Conservation (phyloP, 768 basidiomycete species). For the Mycena maculata region DNA sequence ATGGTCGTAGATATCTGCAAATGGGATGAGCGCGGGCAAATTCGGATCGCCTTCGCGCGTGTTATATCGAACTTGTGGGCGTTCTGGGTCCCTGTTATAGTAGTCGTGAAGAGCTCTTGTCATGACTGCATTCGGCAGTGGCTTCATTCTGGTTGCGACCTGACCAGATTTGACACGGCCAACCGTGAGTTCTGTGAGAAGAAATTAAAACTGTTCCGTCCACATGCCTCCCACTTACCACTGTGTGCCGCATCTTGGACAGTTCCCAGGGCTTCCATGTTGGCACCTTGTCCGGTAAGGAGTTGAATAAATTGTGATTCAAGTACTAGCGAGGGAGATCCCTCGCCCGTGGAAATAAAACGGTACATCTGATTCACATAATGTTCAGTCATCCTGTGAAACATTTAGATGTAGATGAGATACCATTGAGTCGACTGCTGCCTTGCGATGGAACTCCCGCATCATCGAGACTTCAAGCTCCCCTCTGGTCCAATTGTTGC, state of each 20-base stretch:
- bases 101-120: conserved; percentile 2
- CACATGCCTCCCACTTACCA: not conserved
- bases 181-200: not conserved
- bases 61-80: conserved; percentile 5
- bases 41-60: not conserved
- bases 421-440: conserved; percentile 29
- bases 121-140: not conserved
- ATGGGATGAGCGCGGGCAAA: not conserved
- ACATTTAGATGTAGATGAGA: not conserved
- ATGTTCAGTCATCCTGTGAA: too few relatives aligned
- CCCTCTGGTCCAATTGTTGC: conserved; percentile 41
- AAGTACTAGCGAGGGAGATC: not conserved
- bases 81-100: conserved; percentile 14
- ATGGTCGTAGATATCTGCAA: conserved; percentile 20
- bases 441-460: conserved; percentile 35
- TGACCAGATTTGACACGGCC: conserved; percentile 6
- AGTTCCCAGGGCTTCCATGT: not conserved
- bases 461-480: conserved; percentile 44
- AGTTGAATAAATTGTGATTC: not conserved
- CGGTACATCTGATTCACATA: not conserved
- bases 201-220: not conserved
- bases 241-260: conserved; percentile 17
- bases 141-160: not conserved
- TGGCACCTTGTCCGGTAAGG: not conserved
- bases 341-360: not conserved